A percentile compares a stretch with the other conserved stretches of the same genome.
Evolutionary conservation across 192 early-diverging fungal species (phyloP).

Genomic region (Phlyctochytrium planicorne): DNA sequence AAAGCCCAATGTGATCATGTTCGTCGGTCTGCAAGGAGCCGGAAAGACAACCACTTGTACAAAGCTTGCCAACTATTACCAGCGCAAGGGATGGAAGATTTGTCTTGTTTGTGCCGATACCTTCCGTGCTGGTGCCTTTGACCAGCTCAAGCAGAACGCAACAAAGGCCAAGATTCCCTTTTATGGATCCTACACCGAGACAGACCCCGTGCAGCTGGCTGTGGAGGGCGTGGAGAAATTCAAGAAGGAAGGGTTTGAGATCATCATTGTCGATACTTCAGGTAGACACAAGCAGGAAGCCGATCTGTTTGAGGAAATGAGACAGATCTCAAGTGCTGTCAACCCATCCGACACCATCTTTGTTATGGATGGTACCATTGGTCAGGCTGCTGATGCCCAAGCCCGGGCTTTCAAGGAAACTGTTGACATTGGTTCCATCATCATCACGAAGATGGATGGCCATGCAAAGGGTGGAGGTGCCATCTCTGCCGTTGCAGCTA

Average conservation of each 20-base stretch:
- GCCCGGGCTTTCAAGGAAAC: slow-evolving; percentile 90
- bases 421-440: slow-evolving; percentile 90
- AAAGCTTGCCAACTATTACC: slow-evolving; percentile 89
- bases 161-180: slow-evolving; percentile 97
- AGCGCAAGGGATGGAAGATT: slow-evolving; percentile 92
- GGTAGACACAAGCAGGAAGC: slow-evolving; percentile 93
- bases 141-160: slow-evolving; percentile 97
- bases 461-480: slow-evolving; percentile 99
- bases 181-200: slow-evolving; percentile 90
- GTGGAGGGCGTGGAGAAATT: slow-evolving; percentile 92
- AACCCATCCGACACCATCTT: slow-evolving; percentile 90
- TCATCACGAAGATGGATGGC: slow-evolving; percentile 97
- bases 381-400: slow-evolving; percentile 93
- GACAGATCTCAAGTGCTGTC: slow-evolving; percentile 83
- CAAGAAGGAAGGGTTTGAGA: slow-evolving; percentile 88
- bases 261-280: slow-evolving; percentile 98
- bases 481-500: slow-evolving; percentile 96
- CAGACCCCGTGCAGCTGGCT: slow-evolving; percentile 88
- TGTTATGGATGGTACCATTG: slow-evolving; percentile 98
- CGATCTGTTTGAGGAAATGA: slow-evolving; percentile 96
- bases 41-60: slow-evolving; percentile 98
- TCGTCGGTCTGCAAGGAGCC: slow-evolving; percentile 94
- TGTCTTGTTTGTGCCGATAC: slow-evolving; percentile 93
- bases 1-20: slow-evolving; percentile 88
- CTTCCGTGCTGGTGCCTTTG: slow-evolving; percentile 97